These are phyloP conservation scores for Nyctanthes arbortristis DNA, from an alignment of 257 asterid species.

Conservation along the genomic window DNA sequence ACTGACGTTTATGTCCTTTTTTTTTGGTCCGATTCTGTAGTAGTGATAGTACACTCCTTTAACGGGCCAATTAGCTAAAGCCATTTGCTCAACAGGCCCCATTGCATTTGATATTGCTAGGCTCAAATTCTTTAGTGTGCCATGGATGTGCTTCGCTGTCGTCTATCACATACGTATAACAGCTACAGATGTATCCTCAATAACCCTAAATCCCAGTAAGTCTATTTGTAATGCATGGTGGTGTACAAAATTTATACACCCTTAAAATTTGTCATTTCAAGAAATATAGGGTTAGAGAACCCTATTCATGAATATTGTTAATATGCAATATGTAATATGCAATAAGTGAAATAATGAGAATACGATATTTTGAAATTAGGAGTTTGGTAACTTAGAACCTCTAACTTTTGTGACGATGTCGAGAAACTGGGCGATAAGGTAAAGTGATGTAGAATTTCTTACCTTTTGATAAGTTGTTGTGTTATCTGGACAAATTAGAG, in stretches of 20 bases:
- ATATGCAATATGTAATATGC: too few relatives aligned
- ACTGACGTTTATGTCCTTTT: too few relatives aligned
- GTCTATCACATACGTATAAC: constrained; percentile 9
- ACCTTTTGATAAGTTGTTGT: background rate
- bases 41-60: constrained; percentile 26
- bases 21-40: too few relatives aligned
- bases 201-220: too few relatives aligned
- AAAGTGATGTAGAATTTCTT: constrained; percentile 3
- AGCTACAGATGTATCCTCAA: too few relatives aligned
- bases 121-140: constrained; percentile 21
- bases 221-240: too few relatives aligned
- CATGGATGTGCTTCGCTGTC: constrained; percentile 4
- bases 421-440: background rate
- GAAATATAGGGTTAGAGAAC: too few relatives aligned
- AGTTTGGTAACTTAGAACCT: constrained; percentile 1
- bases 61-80: constrained; percentile 21
- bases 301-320: background rate
- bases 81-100: constrained; percentile 27
- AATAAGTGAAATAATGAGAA: too few relatives aligned
- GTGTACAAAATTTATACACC: too few relatives aligned
- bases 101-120: constrained; percentile 20
- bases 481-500: background rate
- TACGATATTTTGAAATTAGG: too few relatives aligned
- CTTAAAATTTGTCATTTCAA: background rate
- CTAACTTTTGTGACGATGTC: background rate